Conservation (phyloP, 2,329 filamentous ascomycete genomes). For the Neofusicoccum cordaticola region DNA sequence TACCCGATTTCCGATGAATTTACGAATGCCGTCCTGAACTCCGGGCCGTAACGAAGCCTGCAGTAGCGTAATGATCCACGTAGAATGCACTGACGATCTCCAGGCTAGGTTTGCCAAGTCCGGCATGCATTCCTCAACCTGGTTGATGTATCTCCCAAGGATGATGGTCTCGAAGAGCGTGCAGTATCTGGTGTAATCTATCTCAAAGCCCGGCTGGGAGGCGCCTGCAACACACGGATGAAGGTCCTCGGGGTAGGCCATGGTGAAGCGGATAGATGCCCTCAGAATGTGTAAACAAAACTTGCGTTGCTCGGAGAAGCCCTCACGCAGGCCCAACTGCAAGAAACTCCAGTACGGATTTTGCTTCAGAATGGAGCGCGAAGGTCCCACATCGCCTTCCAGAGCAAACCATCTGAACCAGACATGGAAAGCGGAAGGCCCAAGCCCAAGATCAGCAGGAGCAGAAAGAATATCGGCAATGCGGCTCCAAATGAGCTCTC, state of each 20-base stretch:
- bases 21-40: conserved; percentile 47
- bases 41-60: conserved; percentile 39
- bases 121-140: conserved; percentile 45
- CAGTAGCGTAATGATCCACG: conserved; percentile 44
- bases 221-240: conserved; percentile 3
- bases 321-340: conserved; percentile 37
- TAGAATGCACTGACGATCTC: conserved; percentile 34
- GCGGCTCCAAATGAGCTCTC: conserved; percentile 9
- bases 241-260: conserved; percentile 18
- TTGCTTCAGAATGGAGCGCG: conserved; percentile 26
- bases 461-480: background rate
- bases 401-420: conserved; percentile 39
- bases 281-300: conserved; percentile 45
- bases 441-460: background rate
- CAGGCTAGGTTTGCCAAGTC: conserved; percentile 41
- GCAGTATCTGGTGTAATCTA: conserved; percentile 43
- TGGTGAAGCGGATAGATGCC: conserved; percentile 31
- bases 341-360: conserved; percentile 42
- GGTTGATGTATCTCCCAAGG: conserved; percentile 49
- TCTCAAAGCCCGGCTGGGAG: conserved; percentile 20
- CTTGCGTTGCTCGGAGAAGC: conserved; percentile 47
- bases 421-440: conserved; percentile 24
- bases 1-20: conserved; percentile 46
- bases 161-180: conserved; percentile 49
- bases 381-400: conserved; percentile 20